Percentiles rank a stretch among this genome's conserved stretches.
Evolutionary conservation across 1,284 basidiomycete species (phyloP).

Genomic region (Leccinum colubrinum): DNA sequence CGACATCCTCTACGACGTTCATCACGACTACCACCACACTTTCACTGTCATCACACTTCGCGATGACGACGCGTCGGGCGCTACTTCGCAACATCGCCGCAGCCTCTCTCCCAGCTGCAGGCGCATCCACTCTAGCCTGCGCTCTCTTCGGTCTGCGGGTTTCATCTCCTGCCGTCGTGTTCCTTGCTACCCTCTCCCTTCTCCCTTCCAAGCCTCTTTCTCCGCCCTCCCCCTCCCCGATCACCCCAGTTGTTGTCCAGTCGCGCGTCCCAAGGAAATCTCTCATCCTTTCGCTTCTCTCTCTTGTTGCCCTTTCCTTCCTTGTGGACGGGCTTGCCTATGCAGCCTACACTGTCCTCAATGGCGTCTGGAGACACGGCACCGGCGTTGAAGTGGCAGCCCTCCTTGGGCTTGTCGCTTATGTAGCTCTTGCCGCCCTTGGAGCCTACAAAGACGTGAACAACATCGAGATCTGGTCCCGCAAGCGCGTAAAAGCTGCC

Average conservation of each 20-base stretch:
- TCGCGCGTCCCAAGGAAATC: conserved; percentile 67
- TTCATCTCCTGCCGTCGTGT: conserved; percentile 60
- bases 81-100: conserved; percentile 23
- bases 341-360: conserved; percentile 59
- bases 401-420: conserved; percentile 63
- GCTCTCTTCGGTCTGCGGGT: conserved; percentile 58
- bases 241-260: conserved; percentile 74
- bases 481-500: conserved; percentile 54
- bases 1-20: conserved; percentile 12
- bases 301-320: conserved; percentile 76
- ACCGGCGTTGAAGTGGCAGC: conserved; percentile 71
- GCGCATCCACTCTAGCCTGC: conserved; percentile 32
- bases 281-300: conserved; percentile 66
- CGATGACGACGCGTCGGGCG: conserved; percentile 29
- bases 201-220: conserved; percentile 47
- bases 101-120: conserved; percentile 24
- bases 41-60: neutral
- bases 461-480: conserved; percentile 68
- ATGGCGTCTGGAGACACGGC: conserved; percentile 59
- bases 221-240: conserved; percentile 55
- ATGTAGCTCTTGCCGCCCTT: conserved; percentile 64
- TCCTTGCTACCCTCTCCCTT: conserved; percentile 60
- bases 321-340: conserved; percentile 81
- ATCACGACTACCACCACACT: conserved; percentile 9
- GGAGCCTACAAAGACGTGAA: conserved; percentile 75